Conservation (phyloP, 495 filamentous ascomycete genomes). For the Cenococcum geophilum region DNA sequence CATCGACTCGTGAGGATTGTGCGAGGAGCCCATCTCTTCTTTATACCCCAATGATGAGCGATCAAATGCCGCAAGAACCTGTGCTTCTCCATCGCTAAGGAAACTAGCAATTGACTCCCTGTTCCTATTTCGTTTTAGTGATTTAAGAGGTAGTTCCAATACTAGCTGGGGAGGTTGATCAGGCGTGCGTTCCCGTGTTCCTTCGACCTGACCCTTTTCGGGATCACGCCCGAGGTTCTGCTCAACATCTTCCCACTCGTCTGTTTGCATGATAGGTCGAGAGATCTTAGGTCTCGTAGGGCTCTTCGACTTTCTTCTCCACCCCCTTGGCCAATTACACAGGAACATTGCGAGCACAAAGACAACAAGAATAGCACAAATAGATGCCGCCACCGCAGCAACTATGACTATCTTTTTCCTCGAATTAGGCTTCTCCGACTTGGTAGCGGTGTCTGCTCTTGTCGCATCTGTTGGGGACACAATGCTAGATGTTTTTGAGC, state of each 20-base stretch:
- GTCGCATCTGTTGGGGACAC: neutral
- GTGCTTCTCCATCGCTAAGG: conserved; percentile 29
- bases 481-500: neutral
- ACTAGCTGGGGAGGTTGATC: conserved; percentile 32
- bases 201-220: conserved; percentile 28
- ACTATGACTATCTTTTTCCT: conserved; percentile 13
- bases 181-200: conserved; percentile 9
- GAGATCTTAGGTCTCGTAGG: conserved; percentile 32
- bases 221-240: conserved; percentile 22
- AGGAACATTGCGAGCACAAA: conserved; percentile 12
- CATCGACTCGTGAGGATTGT: conserved; percentile 36
- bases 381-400: conserved; percentile 3
- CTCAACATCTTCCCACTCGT: conserved; percentile 14
- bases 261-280: conserved; percentile 22
- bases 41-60: conserved; percentile 32
- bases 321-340: conserved; percentile 19
- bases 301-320: conserved; percentile 17
- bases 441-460: neutral
- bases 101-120: conserved; percentile 26
- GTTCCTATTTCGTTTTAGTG: conserved; percentile 11
- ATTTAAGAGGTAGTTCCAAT: conserved; percentile 15
- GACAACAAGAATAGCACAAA: conserved; percentile 11
- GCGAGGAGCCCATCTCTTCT: conserved; percentile 21
- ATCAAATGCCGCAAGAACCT: conserved; percentile 29
- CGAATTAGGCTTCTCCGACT: neutral